phyloP scores from a whole-genome alignment of 2,329 filamentous ascomycete species.

The Verticillium albo-atrum region DNA sequence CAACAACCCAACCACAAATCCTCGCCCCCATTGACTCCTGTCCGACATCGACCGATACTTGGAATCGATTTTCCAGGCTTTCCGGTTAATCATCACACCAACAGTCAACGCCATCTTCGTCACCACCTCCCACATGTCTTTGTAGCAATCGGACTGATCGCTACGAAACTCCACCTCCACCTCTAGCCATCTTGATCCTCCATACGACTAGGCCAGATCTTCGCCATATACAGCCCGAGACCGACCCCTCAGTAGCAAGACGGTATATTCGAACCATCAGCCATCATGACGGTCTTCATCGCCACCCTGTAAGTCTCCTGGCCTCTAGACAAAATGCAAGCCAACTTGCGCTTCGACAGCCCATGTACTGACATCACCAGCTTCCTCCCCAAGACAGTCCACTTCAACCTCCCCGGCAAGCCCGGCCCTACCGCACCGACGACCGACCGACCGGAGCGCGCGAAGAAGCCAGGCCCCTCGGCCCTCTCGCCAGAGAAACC shows the following conservation, averaged over 20 bases:
- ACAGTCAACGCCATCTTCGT: background rate
- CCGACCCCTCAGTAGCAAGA: background rate
- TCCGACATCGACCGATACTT: background rate
- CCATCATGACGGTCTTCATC: constrained; percentile 45
- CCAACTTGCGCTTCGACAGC: constrained; percentile 2
- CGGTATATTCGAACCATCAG: background rate
- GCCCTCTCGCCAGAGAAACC: constrained; percentile 22
- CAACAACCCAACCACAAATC: background rate
- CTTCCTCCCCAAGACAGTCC: constrained; percentile 87
- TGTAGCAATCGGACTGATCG: background rate
- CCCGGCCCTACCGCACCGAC: constrained; percentile 19
- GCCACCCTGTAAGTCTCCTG: constrained; percentile 38
- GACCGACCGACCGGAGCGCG: constrained; percentile 19
- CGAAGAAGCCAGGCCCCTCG: background rate
- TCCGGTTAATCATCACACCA: background rate
- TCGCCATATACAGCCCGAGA: background rate
- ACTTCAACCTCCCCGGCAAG: constrained; percentile 67
- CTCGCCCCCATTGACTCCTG: background rate
- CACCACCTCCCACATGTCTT: background rate
- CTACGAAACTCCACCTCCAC: background rate
- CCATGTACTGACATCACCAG: constrained; percentile 39
- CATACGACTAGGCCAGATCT: background rate
- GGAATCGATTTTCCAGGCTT: background rate
- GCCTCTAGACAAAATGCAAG: background rate
- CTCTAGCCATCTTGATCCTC: background rate